These are phyloP conservation scores for Tarenaya hassleriana DNA, from an alignment of 345 rosid species.

Conservation along the genomic window DNA sequence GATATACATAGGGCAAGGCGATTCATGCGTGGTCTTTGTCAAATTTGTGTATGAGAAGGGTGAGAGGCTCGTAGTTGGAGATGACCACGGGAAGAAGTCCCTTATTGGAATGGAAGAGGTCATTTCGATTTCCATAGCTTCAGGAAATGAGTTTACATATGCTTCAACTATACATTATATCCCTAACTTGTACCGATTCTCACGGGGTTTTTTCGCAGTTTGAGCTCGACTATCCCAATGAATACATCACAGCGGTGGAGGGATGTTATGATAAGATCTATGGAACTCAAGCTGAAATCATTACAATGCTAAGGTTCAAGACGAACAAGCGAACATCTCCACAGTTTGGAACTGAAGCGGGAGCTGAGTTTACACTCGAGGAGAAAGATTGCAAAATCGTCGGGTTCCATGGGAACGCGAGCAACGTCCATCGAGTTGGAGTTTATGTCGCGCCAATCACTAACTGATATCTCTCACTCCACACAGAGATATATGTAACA, in stretches of 20 bases:
- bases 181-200: slow-evolving; percentile 12
- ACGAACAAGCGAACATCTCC: slow-evolving; percentile 23
- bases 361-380: slow-evolving; percentile 9
- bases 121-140: background rate
- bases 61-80: slow-evolving; percentile 3
- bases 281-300: slow-evolving; percentile 8
- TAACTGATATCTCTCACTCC: too few relatives aligned
- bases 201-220: slow-evolving; percentile 9
- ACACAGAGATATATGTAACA: too few relatives aligned
- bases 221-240: slow-evolving; percentile 13
- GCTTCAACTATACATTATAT: background rate
- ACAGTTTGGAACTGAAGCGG: slow-evolving; percentile 17
- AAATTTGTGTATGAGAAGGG: slow-evolving; percentile 12
- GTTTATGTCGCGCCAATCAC: slow-evolving; percentile 18
- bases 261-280: slow-evolving; percentile 15
- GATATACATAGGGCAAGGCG: slow-evolving; percentile 14
- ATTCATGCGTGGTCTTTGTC: background rate
- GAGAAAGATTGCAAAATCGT: slow-evolving; percentile 17
- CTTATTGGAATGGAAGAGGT: slow-evolving; percentile 12
- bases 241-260: slow-evolving; percentile 16
- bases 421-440: slow-evolving; percentile 23
- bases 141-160: background rate
- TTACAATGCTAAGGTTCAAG: slow-evolving; percentile 13
- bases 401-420: slow-evolving; percentile 21
- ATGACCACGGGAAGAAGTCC: slow-evolving; percentile 19